Evolutionary conservation across 2,329 filamentous ascomycete species (phyloP).

Genomic region (Colletotrichum costaricense): DNA sequence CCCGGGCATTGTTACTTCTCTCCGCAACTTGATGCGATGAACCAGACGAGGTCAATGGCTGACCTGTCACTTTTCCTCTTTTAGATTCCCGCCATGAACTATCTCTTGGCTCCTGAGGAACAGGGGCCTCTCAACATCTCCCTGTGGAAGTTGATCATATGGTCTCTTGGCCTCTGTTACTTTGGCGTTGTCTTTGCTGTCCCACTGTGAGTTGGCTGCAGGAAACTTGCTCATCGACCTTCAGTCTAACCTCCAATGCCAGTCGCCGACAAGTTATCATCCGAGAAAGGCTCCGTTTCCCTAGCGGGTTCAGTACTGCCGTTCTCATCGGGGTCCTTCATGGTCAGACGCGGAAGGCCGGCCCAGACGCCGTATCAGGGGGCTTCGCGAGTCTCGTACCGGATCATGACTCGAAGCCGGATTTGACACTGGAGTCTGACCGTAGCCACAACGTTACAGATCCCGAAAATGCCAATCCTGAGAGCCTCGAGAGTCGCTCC

Average conservation of each 20-base stretch:
- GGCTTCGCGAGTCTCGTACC: conserved; percentile 57
- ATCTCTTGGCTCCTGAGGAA: conserved; percentile 81
- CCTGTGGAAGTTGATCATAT: conserved; percentile 83
- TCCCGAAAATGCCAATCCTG: conserved; percentile 3
- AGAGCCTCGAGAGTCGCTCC: conserved; percentile 25
- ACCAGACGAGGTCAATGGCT: neutral
- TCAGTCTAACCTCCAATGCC: neutral
- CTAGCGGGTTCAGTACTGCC: conserved; percentile 94
- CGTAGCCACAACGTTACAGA: neutral
- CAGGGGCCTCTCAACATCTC: conserved; percentile 79
- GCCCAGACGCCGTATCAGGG: conserved; percentile 45
- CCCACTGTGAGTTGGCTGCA: conserved; percentile 68
- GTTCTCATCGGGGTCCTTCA: conserved; percentile 93
- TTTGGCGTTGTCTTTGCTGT: conserved; percentile 98
- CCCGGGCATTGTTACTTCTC: neutral
- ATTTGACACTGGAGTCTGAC: neutral
- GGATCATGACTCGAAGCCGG: neutral
- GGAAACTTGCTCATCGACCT: neutral
- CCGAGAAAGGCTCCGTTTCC: conserved; percentile 90
- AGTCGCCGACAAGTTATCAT: conserved; percentile 91
- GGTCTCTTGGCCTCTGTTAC: conserved; percentile 93
- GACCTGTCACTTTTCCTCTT: neutral
- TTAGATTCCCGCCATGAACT: conserved; percentile 88
- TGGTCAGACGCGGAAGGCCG: conserved; percentile 57
- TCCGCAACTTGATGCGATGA: conserved; percentile 2